phyloP scores from a whole-genome alignment of 2,329 filamentous ascomycete genomes.

The Diplodia seriata region DNA sequence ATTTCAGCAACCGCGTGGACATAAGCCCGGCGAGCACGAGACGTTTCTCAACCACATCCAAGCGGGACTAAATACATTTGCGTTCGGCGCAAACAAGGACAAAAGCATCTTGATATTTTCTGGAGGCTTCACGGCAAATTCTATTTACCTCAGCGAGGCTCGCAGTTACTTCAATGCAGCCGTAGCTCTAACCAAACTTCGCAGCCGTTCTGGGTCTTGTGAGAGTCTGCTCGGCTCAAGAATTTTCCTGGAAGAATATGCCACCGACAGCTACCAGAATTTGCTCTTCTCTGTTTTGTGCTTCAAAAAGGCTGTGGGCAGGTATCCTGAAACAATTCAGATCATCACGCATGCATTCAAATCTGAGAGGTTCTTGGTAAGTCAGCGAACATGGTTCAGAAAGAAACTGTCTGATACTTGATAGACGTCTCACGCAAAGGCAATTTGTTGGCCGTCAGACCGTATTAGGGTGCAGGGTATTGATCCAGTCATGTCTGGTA shows the following conservation, averaged over 20 bases:
- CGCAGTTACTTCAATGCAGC: constrained; percentile 47
- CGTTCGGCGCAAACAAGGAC: constrained; percentile 52
- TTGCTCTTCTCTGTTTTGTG: constrained; percentile 75
- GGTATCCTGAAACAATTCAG: constrained; percentile 51
- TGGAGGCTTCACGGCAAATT: constrained; percentile 61
- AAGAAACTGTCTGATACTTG: neutral
- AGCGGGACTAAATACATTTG: constrained; percentile 65
- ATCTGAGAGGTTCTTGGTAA: constrained; percentile 46
- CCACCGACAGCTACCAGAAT: constrained; percentile 87
- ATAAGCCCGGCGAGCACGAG: constrained; percentile 70
- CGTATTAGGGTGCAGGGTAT: constrained; percentile 53
- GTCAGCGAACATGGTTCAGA: neutral
- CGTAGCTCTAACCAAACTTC: constrained; percentile 34
- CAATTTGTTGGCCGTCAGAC: constrained; percentile 53
- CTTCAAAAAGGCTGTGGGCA: constrained; percentile 51
- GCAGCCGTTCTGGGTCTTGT: constrained; percentile 38
- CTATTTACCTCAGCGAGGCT: constrained; percentile 46
- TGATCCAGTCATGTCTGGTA: constrained; percentile 52
- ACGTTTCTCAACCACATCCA: constrained; percentile 81
- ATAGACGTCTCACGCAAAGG: constrained; percentile 36
- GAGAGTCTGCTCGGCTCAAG: constrained; percentile 46
- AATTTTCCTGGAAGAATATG: constrained; percentile 70
- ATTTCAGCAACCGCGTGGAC: constrained; percentile 64
- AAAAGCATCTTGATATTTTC: constrained; percentile 70
- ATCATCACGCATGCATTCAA: constrained; percentile 59